Base-by-base conservation (phyloP, 352 stramenopile species). In the Pythium apleroticum region DNA sequence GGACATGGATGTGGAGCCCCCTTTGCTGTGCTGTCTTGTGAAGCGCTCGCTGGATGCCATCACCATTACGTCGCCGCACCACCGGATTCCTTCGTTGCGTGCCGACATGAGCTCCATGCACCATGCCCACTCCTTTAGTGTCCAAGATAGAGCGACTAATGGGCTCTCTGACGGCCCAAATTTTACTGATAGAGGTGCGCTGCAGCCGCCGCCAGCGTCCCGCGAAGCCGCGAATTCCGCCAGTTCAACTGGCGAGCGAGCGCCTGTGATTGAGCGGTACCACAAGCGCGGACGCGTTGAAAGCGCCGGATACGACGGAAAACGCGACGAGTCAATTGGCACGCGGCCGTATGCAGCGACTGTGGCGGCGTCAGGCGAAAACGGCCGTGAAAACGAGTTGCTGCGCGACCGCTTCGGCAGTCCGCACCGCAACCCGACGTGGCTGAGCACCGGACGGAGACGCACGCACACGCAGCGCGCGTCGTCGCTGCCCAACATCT, bases 241-340 rank as follows among this genome's bases (percentile, higher is more conserved):
- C 12, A 35, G 48, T 37, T 24, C 22, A 22, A 52, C 43, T 11
- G 4, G 3, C 54, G 22, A 15, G 1, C 20, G 19, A 20, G 28
- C 53, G 62, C 67, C 65, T 39, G 69, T 81, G 19, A 69, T 80
- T 39, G 80, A 89, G 60, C 65, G 73, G 12, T 74, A 83, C 33
- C 81, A 73, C 33, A 91, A 90, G 69, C 81, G 83, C 45, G 80
- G 81, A 0, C 80, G 83, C 27, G 81, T 91, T 5, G 83, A 91
- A 52, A 91, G 83, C 63, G 79, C 68, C 28, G 82, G 74, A 56
- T 76, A 79, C 52, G 77, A 86, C 46, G 46, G 27, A 57, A 41
- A 19, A 59, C 35, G 14, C 1, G 43, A 52, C 20, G 43, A 52
- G 22, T 7, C 68, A 28, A 45, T 71, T 53, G 25, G 3, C 4